Evolutionary conservation across 2,329 filamentous ascomycete species (phyloP), one percentile per base, ranked within the genome.

Genomic region (Stagonosporopsis rhizophila): DNA sequence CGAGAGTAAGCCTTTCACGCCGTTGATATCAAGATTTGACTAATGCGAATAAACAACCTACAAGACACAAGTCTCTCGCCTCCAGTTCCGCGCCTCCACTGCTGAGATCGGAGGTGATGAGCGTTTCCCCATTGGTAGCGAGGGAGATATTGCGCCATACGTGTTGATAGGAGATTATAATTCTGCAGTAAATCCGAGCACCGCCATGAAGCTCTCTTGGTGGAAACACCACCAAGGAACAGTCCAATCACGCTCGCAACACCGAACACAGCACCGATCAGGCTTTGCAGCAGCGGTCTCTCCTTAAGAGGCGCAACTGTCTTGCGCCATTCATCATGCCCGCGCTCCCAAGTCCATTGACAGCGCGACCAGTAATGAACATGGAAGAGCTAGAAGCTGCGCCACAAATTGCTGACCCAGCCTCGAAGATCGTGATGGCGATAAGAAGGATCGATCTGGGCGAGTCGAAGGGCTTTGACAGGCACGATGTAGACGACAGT

Each of bases 161-260:
- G 50, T 39, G 3, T 45, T 55, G 27, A 39, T 14, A 20, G 46
- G 17, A 30, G 23, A 12, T 20, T 25, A 7, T 38, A 32, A 14
- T 58, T 58, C 34, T 56, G 58, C 23, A 19, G 4, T 22, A 46
- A 23, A 28, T 38, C 37, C 19, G 37, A 23, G 19, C 61, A 89
- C 51, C 87, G 77, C 87, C 87, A 89, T n/a, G 75, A 80, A 4
- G 83, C 80, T 23, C 80, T 76, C 46, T 84, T 77, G 0, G 87
- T 87, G 60, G 90, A 86, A 15, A 41, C 46, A 14, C 59, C 59
- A 30, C 64, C 65, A 34, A 68, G 49, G 20, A 61, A 30, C 5
- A 61, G 62, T 12, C 53, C 60, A 39, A 51, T 25, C 14, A 60
- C 52, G 32, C 61, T 64, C 2, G 77, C 76, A 23, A 81, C 68